phyloP scores from a whole-genome alignment of 345 rosid species.

The Schrenkiella parvula region DNA sequence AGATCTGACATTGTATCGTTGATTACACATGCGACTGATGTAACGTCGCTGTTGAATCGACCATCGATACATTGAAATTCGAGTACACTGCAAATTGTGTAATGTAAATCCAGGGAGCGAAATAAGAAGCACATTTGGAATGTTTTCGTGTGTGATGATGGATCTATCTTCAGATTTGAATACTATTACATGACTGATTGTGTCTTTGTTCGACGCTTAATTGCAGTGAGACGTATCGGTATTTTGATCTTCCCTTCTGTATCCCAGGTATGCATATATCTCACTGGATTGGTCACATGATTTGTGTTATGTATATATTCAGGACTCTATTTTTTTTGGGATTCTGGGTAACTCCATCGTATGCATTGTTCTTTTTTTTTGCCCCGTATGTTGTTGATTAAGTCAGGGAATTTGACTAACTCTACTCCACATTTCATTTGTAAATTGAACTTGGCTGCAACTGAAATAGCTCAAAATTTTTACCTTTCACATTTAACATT shows the following conservation, averaged over 20 bases:
- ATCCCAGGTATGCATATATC: constrained; percentile 43
- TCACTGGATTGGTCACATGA: background rate
- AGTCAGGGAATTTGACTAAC: background rate
- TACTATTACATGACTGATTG: background rate
- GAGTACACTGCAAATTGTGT: background rate
- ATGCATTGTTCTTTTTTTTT: no score
- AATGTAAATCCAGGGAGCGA: background rate
- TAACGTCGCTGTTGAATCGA: background rate
- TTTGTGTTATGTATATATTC: background rate
- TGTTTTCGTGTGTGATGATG: background rate
- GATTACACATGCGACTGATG: background rate
- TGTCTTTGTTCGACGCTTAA: constrained; percentile 5
- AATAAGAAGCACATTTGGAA: background rate
- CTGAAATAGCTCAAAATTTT: background rate
- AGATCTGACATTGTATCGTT: constrained; percentile 22
- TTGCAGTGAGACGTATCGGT: constrained; percentile 84
- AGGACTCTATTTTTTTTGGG: background rate
- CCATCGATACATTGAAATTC: background rate
- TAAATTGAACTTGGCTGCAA: background rate
- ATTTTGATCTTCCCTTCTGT: constrained; percentile 81
- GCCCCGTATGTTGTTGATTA: background rate
- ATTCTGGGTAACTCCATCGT: background rate
- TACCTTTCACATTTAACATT: background rate
- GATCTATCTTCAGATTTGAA: constrained; percentile 10
- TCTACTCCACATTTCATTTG: background rate